Percentiles rank a stretch among this genome's conserved stretches.
Conservation (phyloP, 352 stramenopile genomes). For the Globisporangium emineosum region DNA sequence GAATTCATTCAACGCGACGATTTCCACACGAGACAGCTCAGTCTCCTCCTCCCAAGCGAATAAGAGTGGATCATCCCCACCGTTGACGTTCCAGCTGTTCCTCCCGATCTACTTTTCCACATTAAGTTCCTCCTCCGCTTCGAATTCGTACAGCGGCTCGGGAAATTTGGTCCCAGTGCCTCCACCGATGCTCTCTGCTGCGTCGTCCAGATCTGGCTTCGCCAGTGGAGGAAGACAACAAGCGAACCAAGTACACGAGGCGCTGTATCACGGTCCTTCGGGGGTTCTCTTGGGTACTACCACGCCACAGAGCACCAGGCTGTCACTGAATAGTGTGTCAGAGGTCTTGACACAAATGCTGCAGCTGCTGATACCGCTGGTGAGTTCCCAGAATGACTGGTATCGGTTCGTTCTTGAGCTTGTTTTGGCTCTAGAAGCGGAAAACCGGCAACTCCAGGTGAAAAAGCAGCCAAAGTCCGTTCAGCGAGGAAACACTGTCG, state of each 20-base stretch:
- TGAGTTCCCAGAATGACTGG: conserved; percentile 22
- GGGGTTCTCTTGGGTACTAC: neutral
- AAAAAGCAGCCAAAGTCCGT: neutral
- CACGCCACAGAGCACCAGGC: neutral
- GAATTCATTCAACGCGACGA: conserved; percentile 34
- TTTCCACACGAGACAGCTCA: too few relatives aligned
- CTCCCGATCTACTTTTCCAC: conserved; percentile 30
- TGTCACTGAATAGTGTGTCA: conserved; percentile 17
- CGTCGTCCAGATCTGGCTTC: neutral
- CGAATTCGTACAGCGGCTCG: neutral
- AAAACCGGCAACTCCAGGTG: neutral
- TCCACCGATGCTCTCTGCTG: neutral
- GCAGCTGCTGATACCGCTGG: conserved; percentile 18
- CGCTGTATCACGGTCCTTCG: neutral
- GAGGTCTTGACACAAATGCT: conserved; percentile 22
- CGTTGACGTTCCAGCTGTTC: conserved; percentile 30
- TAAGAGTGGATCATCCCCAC: conserved; percentile 10
- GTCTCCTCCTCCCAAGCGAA: neutral
- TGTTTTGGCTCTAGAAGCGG: conserved; percentile 1
- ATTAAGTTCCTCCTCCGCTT: neutral
- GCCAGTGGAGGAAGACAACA: neutral
- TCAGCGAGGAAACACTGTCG: neutral
- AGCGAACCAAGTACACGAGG: neutral
- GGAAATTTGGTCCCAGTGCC: conserved; percentile 2
- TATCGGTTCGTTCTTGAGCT: conserved; percentile 26